Conservation (phyloP, 176 grass and related monocot genomes). For the Oryza nivara region DNA sequence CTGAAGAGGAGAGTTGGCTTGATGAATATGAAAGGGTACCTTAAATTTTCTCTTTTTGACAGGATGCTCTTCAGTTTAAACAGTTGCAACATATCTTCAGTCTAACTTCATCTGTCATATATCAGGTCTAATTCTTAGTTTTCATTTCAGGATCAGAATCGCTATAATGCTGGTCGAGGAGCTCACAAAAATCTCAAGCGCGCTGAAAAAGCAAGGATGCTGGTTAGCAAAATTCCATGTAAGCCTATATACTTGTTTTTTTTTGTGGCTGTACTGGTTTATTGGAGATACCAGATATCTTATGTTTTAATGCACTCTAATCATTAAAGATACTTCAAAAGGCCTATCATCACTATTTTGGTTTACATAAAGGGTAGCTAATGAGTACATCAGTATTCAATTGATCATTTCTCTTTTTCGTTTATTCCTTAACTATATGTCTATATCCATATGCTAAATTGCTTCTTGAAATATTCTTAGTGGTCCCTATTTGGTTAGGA, state of each 20-base stretch:
- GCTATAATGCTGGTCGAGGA: conserved; percentile 85
- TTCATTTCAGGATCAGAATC: conserved; percentile 78
- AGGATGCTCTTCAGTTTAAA: background rate
- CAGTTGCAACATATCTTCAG: conserved; percentile 27
- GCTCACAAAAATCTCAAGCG: conserved; percentile 93
- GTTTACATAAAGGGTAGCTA: conserved; percentile 6
- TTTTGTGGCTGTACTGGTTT: background rate
- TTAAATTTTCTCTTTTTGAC: background rate
- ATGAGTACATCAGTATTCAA: background rate
- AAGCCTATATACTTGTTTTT: conserved; percentile 34
- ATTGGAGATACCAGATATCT: background rate
- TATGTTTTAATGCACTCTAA: background rate
- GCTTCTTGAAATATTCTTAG: conserved; percentile 27
- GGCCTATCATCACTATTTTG: background rate
- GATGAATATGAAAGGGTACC: conserved; percentile 92
- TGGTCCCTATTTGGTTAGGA: background rate
- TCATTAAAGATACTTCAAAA: background rate
- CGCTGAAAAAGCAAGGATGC: conserved; percentile 83
- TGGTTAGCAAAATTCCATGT: conserved; percentile 89
- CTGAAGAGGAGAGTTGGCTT: conserved; percentile 86
- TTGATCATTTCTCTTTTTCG: conserved; percentile 7
- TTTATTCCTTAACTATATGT: background rate
- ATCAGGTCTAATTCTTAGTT: conserved; percentile 17
- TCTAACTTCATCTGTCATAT: conserved; percentile 12
- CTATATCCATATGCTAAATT: background rate